phyloP scores from a whole-genome alignment of 176 grass and related monocot species.

The Zea mays region DNA sequence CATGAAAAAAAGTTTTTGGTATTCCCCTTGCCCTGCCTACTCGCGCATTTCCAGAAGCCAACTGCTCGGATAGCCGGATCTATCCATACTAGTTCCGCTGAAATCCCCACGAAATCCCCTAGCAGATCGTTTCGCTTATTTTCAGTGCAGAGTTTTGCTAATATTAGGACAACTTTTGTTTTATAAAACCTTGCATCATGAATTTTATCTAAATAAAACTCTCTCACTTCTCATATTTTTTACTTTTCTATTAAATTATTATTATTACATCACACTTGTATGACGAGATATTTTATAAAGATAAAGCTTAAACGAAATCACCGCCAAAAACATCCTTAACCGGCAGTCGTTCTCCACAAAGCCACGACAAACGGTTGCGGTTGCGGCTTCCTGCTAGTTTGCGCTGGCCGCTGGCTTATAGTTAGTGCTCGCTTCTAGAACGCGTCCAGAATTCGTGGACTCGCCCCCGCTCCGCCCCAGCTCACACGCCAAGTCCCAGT shows the following conservation, averaged over 20 bases:
- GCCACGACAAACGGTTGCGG: slow-evolving; percentile 13
- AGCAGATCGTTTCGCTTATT: background rate
- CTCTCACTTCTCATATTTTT: too few relatives aligned
- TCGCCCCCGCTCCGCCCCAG: slow-evolving; percentile 27
- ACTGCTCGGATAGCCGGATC: slow-evolving; percentile 21
- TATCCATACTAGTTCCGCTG: slow-evolving; percentile 9
- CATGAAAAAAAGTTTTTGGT: slow-evolving; percentile 6
- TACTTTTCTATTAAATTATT: too few relatives aligned
- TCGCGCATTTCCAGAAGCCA: slow-evolving; percentile 25
- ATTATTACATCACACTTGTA: too few relatives aligned
- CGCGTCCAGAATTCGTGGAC: slow-evolving; percentile 46
- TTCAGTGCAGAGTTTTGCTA: too few relatives aligned
- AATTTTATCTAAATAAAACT: too few relatives aligned
- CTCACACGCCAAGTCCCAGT: slow-evolving; percentile 32
- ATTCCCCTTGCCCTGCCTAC: background rate
- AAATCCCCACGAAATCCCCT: slow-evolving; percentile 13
- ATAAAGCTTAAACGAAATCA: too few relatives aligned
- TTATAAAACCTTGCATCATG: too few relatives aligned
- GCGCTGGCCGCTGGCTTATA: background rate
- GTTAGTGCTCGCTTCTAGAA: slow-evolving; percentile 26
- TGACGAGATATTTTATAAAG: too few relatives aligned
- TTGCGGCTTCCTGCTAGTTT: background rate
- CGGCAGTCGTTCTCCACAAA: background rate
- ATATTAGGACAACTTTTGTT: too few relatives aligned
- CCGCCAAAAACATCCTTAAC: background rate